A percentile compares a stretch with the other conserved stretches of the same genome.
Evolutionary conservation across 768 basidiomycete species (phyloP).

Genomic region (Leucocoprinus leucothites): DNA sequence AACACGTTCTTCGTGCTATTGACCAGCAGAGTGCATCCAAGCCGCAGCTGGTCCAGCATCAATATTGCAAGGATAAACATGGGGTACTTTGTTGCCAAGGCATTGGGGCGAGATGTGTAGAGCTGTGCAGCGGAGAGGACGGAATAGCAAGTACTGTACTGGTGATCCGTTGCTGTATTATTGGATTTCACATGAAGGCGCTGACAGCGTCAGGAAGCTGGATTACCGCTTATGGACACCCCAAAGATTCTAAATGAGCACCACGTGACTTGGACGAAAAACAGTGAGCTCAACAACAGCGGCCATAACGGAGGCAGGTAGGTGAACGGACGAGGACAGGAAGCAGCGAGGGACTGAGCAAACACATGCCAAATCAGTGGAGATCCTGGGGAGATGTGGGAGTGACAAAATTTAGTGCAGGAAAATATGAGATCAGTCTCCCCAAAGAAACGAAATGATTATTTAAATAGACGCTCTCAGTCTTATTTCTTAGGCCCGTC

Average conservation of each 20-base stretch:
- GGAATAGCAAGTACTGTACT: background rate
- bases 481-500: slow-evolving; percentile 3
- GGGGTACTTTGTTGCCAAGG: slow-evolving; percentile 20
- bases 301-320: background rate
- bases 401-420: background rate
- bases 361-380: background rate
- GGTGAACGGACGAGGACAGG: too few relatives aligned
- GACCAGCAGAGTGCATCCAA: slow-evolving; percentile 26
- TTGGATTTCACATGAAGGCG: slow-evolving; percentile 1
- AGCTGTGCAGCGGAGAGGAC: background rate
- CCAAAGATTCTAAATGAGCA: slow-evolving; percentile 7
- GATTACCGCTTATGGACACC: slow-evolving; percentile 3
- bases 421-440: background rate
- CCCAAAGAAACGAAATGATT: slow-evolving; percentile 12
- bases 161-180: slow-evolving; percentile 2
- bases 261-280: slow-evolving; percentile 2
- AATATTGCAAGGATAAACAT: slow-evolving; percentile 21
- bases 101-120: slow-evolving; percentile 16
- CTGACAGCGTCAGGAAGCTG: background rate
- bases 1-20: slow-evolving; percentile 27
- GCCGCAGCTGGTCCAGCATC: slow-evolving; percentile 24
- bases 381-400: background rate
- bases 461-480: slow-evolving; percentile 8
- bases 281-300: background rate
- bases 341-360: background rate